Conservation (phyloP, 2,329 filamentous ascomycete genomes). For the Fusarium bulbicola region DNA sequence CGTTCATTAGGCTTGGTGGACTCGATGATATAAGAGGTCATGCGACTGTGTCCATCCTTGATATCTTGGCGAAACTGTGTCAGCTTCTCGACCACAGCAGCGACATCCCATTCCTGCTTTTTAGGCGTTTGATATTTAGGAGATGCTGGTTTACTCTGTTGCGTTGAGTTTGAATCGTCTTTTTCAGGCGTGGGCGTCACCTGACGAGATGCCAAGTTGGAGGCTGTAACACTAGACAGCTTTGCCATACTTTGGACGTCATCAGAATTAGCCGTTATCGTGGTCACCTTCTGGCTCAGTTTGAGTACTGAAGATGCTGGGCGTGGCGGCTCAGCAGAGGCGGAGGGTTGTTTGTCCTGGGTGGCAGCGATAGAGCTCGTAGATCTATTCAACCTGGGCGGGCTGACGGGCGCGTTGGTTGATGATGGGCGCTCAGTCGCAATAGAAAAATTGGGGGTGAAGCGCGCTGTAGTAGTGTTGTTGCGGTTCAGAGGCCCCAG, state of each 20-base stretch:
- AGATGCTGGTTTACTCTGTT: slow-evolving; percentile 19
- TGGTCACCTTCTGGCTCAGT: slow-evolving; percentile 11
- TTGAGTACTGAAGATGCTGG: background rate
- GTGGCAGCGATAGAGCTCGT: slow-evolving; percentile 3
- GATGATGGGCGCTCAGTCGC: slow-evolving; percentile 11
- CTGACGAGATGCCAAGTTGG: slow-evolving; percentile 34
- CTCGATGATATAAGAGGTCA: slow-evolving; percentile 57
- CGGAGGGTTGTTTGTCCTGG: background rate
- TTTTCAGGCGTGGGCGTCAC: slow-evolving; percentile 36
- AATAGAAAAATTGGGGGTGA: slow-evolving; percentile 11
- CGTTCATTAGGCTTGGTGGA: slow-evolving; percentile 54
- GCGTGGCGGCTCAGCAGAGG: background rate
- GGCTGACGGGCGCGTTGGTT: slow-evolving; percentile 41
- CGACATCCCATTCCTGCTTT: slow-evolving; percentile 52
- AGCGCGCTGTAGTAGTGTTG: slow-evolving; percentile 16
- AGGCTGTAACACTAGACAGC: slow-evolving; percentile 29
- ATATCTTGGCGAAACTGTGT: slow-evolving; percentile 54
- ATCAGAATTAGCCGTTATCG: slow-evolving; percentile 16
- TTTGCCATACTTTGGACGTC: slow-evolving; percentile 38
- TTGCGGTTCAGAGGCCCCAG: background rate
- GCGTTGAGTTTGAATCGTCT: slow-evolving; percentile 13
- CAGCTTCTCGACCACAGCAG: slow-evolving; percentile 54
- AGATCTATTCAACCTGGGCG: slow-evolving; percentile 41
- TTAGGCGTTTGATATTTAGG: slow-evolving; percentile 37
- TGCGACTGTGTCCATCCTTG: slow-evolving; percentile 55